Evolutionary conservation across 2,329 filamentous ascomycete species (phyloP), one percentile per base, ranked within the genome.

Genomic region (Aspergillus brunneoviolaceus): DNA sequence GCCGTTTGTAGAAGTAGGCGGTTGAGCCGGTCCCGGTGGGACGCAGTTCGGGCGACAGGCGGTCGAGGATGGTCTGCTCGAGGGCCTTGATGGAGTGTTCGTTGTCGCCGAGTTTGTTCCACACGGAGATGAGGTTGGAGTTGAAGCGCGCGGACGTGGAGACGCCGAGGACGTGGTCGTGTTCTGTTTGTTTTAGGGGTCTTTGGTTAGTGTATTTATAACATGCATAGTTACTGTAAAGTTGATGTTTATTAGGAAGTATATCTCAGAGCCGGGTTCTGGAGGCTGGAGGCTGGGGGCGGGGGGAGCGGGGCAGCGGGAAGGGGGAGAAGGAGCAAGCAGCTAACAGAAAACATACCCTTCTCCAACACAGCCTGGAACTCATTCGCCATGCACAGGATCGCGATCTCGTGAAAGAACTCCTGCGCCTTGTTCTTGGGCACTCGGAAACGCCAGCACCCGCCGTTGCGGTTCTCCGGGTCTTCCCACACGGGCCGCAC

Each of bases 361-460:
- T 87, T 68, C 88, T 92, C 91, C 89, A 97, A 72, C 91, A 89
- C 69, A 89, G 71, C 74, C 64, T 78, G 76, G 57, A 79, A 71
- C 64, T 79, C 75, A 67, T 72, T 76, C 45, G 72, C 73, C 69
- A 76, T 70, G 52, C 68, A 70, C 29, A 75, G 59, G 55, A 76
- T 73, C 14, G 69, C 68, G 60, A 74, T 67, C 60, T 76, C 73
- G 59, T 76, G 73, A 45, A 76, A 76, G 58, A 76, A 76, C 4
- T 67, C 89, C 2, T 87, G 85, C 2, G 82, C 83, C 5, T 85
- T 83, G 63, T 82, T 83, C 81, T 96, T 96, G 64, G 89, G 87
- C 49, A 97, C 89, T 54, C 93, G 88, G 77, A 98, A 96, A 23
- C 92, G 96, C 92, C 92, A 97, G 74, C 90, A 89, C 53, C 94